Conservation (phyloP, 305 asterid species). For the Fraxinus sp. region DNA sequence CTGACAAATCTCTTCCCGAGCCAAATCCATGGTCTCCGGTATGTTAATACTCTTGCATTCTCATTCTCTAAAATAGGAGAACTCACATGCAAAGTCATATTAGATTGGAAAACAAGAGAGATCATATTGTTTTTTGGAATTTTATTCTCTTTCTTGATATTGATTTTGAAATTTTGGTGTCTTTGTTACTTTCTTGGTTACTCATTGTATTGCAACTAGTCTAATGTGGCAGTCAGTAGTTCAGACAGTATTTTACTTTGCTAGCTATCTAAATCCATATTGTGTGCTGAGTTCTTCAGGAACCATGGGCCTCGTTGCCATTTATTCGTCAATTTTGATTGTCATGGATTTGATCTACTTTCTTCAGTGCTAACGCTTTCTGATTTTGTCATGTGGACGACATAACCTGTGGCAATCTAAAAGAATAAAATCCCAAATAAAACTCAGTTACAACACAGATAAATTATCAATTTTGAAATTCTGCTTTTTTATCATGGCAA, state of each 20-base stretch:
- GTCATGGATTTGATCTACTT: background rate
- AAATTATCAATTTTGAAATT: background rate
- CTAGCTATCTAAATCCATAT: background rate
- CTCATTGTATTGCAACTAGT: background rate
- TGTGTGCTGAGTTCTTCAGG: background rate
- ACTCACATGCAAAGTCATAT: background rate
- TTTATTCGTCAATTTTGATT: background rate
- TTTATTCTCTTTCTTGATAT: background rate
- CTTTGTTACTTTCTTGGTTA: background rate
- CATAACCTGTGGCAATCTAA: background rate
- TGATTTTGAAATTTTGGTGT: background rate
- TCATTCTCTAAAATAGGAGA: slow-evolving; percentile 6
- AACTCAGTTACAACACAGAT: background rate
- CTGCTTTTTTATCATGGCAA: background rate
- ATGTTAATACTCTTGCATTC: slow-evolving; percentile 29
- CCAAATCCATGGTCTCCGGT: slow-evolving; percentile 99
- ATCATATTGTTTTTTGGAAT: background rate
- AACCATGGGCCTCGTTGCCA: background rate
- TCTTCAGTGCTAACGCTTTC: background rate
- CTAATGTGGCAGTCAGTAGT: slow-evolving; percentile 10
- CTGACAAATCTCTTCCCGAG: slow-evolving; percentile 78
- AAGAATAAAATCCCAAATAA: background rate
- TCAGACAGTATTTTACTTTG: background rate
- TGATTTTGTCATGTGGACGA: background rate
- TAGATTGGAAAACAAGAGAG: background rate